Evolutionary conservation across 768 basidiomycete species (phyloP), one percentile per base, ranked within the genome.

Genomic region (Psilocybe sp.): DNA sequence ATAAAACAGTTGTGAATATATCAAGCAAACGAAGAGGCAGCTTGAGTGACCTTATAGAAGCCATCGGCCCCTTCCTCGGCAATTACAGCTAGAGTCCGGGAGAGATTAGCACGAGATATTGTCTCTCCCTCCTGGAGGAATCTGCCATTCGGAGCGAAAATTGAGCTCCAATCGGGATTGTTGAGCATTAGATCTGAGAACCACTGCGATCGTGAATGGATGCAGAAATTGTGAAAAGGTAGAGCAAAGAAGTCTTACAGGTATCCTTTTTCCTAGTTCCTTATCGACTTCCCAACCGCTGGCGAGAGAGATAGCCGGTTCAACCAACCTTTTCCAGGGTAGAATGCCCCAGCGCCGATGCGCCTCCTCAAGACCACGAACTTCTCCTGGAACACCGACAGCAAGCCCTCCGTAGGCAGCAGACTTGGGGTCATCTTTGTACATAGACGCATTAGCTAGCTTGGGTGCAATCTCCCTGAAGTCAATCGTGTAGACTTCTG

Each of bases 381-480:
- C 64, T 69, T 98, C 95, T 8, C 95, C 89, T 1, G 97, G 97
- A 0, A 97, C 86, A 18, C 81, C 95, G n/a, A 96, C 81, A 5
- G 92, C 67, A 47, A 98, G 70, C 3, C 97, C 95, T 3, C 97
- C 96, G 49, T 75, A 82, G 50, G 59, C 72, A 14, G 92, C 74
- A 2, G 74, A 69, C 4, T 64, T 55, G 2, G 88, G 74, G 38
- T 82, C 64, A 11, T 75, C 68, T 32, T 68, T 59, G 68, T 82
- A 98, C 94, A 98, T 98, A 4, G 83, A 83, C 36, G 73, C 65
- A 61, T 86, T 88, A 5, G 92, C 74, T 32, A 80, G 66, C 0
- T 77, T 78, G 0, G 96, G 92, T 1, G 89, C 92, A 0, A 82
- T 85, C 67, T 98, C 96, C 38, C 96, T 81, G 64, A 92, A 98